Conservation (phyloP, 2,329 filamentous ascomycete genomes). For the Byssothecium circinans region DNA sequence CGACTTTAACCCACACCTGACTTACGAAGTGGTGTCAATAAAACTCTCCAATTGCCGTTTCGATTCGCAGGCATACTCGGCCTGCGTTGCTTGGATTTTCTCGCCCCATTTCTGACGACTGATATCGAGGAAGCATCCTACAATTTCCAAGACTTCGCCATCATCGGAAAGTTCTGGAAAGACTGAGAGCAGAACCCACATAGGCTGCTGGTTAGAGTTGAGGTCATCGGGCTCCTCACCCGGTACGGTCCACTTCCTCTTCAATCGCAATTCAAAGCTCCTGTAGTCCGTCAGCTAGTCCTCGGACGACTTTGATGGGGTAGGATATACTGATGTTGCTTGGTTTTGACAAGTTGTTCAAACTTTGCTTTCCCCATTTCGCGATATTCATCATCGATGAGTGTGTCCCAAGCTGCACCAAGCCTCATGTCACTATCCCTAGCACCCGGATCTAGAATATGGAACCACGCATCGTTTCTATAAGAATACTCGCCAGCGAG, state of each 20-base stretch:
- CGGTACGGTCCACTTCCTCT: slow-evolving; percentile 37
- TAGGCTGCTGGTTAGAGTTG: slow-evolving; percentile 17
- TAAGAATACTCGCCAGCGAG: slow-evolving; percentile 41
- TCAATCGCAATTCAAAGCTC: slow-evolving; percentile 43
- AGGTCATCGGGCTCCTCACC: slow-evolving; percentile 9
- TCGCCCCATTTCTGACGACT: slow-evolving; percentile 43
- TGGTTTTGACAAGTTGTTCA: slow-evolving; percentile 13
- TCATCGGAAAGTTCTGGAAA: slow-evolving; percentile 27
- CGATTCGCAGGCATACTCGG: slow-evolving; percentile 33
- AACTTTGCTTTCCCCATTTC: slow-evolving; percentile 18
- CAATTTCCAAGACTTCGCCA: slow-evolving; percentile 32
- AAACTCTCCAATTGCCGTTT: slow-evolving; percentile 21
- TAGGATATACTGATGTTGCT: slow-evolving; percentile 21
- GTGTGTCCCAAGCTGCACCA: slow-evolving; percentile 19
- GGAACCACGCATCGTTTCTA: slow-evolving; percentile 45
- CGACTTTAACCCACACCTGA: too few species aligned
- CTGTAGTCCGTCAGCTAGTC: slow-evolving; percentile 22
- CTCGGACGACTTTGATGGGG: background rate
- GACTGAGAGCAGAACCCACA: slow-evolving; percentile 37
- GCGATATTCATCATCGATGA: slow-evolving; percentile 20
- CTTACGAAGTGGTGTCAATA: slow-evolving; percentile 36
- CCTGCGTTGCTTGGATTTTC: slow-evolving; percentile 14
- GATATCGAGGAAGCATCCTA: slow-evolving; percentile 43
- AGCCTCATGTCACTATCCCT: slow-evolving; percentile 25
- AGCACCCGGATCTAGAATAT: slow-evolving; percentile 25